Base-by-base conservation (phyloP, 768 basidiomycete genomes). In the Piloderma croceum region DNA sequence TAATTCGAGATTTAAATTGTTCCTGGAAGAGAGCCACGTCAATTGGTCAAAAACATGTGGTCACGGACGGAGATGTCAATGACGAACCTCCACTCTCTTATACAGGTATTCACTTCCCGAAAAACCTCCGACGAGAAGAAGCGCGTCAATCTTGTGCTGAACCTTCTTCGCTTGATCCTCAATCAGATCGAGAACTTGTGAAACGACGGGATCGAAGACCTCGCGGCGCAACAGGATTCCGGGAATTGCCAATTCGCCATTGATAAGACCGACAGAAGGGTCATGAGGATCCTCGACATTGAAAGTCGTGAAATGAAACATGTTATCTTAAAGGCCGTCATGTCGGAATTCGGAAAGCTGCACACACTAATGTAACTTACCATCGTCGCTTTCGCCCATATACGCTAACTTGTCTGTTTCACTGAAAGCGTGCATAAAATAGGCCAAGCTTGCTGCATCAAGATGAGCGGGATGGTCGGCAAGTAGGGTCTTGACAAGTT, bases 221-320 rank as follows among this genome's bases (percentile, higher is more conserved):
- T 89, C 83, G 47, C 76, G 68, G 22, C 90, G 79, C 38, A 93
- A 68, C 17, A 90, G 62, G 47, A 74, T 80, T 13, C 90, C 90
- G 3, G 87, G 85, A 48, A 92, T 86, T 10, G 78, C 78, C 3
- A 93, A 71, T 58, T 93, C 83, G 2, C 90, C 90, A 51, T 91
- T 83, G 44, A 84, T 66, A 39, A 91, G 64, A 1, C 90, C 90
- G 18, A 90, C 85, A 19, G 73, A 68, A 1, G 83, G 74, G 58
- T 92, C 90, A 52, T 89, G 74, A 6, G 82, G 79, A 54, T 90
- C 87, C 49, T 87, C 81, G 12, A 82, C 79, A 48, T 91, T 91
- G 70, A 92, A 92, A 60, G 87, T 90, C 23, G 81, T 90, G 60
- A 91, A 92, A 57, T 87, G 79, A 65, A 91, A 91, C 69, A 81